phyloP scores from a whole-genome alignment of 2,329 filamentous ascomycete genomes.

The Paracoccidioides brasiliensis region DNA sequence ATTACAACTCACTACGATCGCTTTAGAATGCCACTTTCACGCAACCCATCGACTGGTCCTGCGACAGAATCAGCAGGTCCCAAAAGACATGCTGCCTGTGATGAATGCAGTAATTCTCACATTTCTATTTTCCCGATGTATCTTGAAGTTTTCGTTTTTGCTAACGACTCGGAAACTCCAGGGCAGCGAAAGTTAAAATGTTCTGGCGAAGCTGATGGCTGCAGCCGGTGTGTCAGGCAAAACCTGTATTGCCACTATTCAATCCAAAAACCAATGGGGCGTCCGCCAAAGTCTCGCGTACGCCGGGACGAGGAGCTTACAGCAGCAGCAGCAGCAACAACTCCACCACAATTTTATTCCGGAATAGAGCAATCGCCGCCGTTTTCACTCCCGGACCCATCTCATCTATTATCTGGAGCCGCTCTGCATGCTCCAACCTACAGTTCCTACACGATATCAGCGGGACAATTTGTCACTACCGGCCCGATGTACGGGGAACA shows the following conservation, averaged over 20 bases:
- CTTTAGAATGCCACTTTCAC: constrained; percentile 5
- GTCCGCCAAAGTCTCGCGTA: constrained; percentile 30
- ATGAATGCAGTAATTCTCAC: constrained; percentile 34
- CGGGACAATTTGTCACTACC: constrained; percentile 7
- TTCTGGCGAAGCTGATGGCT: constrained; percentile 33
- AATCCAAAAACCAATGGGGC: constrained; percentile 36
- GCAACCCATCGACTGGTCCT: constrained; percentile 8
- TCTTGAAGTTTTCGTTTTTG: background rate
- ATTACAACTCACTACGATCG: background rate
- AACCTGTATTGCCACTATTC: constrained; percentile 33
- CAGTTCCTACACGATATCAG: constrained; percentile 8
- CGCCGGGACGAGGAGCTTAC: constrained; percentile 16
- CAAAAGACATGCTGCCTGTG: constrained; percentile 37
- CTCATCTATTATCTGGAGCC: constrained; percentile 13
- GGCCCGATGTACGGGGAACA: constrained; percentile 8
- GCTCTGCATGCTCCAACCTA: constrained; percentile 19
- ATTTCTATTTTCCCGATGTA: constrained; percentile 13
- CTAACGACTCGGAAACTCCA: constrained; percentile 16
- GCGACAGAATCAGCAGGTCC: constrained; percentile 5
- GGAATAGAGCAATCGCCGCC: background rate
- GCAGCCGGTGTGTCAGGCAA: constrained; percentile 31
- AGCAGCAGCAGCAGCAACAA: background rate
- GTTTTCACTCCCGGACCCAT: constrained; percentile 8
- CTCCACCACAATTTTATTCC: background rate
- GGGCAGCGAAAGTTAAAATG: constrained; percentile 38